A percentile compares a stretch with the other conserved stretches of the same genome.
These are phyloP conservation scores for Phytophthora europaea DNA, from an alignment of 352 stramenopile species.

Conservation along the genomic window DNA sequence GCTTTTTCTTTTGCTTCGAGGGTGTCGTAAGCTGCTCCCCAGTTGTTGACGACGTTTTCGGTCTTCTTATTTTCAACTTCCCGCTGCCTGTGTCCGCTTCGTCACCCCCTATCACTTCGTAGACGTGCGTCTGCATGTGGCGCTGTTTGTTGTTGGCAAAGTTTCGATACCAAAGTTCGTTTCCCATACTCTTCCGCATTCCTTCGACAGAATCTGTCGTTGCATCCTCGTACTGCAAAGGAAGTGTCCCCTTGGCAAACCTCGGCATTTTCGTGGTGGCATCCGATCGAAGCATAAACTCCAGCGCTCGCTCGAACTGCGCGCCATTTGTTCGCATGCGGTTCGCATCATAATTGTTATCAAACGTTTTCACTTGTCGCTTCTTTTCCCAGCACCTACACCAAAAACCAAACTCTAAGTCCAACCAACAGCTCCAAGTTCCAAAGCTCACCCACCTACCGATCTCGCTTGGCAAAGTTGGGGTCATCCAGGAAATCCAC, in stretches of 20 bases:
- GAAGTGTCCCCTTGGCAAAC: constrained; percentile 39
- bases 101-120: constrained; percentile 24
- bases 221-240: constrained; percentile 31
- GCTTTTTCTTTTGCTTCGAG: constrained; percentile 23
- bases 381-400: constrained; percentile 46
- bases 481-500: constrained; percentile 68
- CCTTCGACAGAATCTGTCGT: constrained; percentile 27
- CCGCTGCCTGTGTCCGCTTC: constrained; percentile 2
- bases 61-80: constrained; percentile 22
- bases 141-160: constrained; percentile 44
- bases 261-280: constrained; percentile 41
- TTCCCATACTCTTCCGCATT: constrained; percentile 35
- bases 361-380: constrained; percentile 26
- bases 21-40: neutral
- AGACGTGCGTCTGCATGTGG: constrained; percentile 35
- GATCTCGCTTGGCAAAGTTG: constrained; percentile 46
- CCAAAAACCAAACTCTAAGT: neutral
- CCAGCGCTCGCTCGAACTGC: constrained; percentile 41
- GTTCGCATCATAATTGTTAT: constrained; percentile 37
- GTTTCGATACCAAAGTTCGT: constrained; percentile 35
- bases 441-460: constrained; percentile 17
- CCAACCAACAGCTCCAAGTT: neutral
- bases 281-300: constrained; percentile 33
- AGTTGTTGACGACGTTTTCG: constrained; percentile 3
- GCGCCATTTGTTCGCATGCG: constrained; percentile 41